These are phyloP conservation scores for Parastagonospora nodorum DNA, from an alignment of 2,329 filamentous ascomycete genomes.

Conservation along the genomic window DNA sequence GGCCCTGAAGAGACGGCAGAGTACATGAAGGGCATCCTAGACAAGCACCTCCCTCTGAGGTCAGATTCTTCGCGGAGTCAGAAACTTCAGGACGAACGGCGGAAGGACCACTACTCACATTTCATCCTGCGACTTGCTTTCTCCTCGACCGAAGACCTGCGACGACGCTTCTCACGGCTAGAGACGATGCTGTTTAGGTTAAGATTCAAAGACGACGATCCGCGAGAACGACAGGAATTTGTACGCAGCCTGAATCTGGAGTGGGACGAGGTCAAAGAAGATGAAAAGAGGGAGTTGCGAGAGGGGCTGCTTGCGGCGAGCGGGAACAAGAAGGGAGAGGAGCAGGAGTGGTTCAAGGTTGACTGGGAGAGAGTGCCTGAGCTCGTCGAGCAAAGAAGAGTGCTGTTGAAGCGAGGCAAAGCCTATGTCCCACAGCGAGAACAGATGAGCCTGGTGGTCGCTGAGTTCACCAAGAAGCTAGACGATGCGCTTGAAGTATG, in stretches of 20 bases:
- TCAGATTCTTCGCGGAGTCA: constrained; percentile 69
- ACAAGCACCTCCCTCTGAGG: constrained; percentile 83
- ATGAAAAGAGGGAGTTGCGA: constrained; percentile 73
- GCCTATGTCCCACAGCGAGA: constrained; percentile 89
- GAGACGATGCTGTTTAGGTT: constrained; percentile 90
- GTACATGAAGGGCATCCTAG: constrained; percentile 84
- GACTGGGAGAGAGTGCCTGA: constrained; percentile 95
- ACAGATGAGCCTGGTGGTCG: constrained; percentile 85
- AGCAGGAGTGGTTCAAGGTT: constrained; percentile 93
- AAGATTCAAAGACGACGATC: constrained; percentile 77
- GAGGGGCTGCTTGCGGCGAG: constrained; percentile 63
- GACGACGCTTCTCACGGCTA: constrained; percentile 81
- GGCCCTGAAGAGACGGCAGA: constrained; percentile 77
- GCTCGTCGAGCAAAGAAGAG: constrained; percentile 77
- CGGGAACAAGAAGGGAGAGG: constrained; percentile 63
- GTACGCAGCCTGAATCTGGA: constrained; percentile 77
- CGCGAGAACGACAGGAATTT: constrained; percentile 74
- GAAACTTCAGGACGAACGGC: constrained; percentile 71
- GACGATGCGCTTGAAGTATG: constrained; percentile 82
- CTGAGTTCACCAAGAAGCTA: constrained; percentile 79
- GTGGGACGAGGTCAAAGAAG: constrained; percentile 80
- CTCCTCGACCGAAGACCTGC: constrained; percentile 85
- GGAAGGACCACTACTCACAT: constrained; percentile 97
- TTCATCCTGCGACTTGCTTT: constrained; percentile 96
- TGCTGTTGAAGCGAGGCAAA: constrained; percentile 75